Percentiles rank a stretch among this genome's conserved stretches.
These are phyloP conservation scores for Glycyrrhiza uralensis DNA, from an alignment of 306 rosid species.

Conservation along the genomic window DNA sequence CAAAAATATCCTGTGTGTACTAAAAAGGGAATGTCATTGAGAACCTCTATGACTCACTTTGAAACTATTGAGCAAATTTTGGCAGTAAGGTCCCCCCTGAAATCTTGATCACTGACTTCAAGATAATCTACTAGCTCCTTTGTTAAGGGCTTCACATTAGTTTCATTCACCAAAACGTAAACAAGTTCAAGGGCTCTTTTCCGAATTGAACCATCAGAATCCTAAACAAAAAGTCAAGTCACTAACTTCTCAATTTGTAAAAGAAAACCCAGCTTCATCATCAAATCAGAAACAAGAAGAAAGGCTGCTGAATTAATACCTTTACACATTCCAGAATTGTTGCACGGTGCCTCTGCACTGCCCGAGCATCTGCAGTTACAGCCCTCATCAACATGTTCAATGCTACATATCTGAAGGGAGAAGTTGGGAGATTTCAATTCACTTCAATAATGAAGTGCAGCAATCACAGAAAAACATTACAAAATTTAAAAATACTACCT, in stretches of 20 bases:
- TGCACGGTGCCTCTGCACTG: constrained; percentile 97
- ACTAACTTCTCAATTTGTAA: constrained; percentile 32
- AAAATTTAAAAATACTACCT: not conserved
- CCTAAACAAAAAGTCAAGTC: constrained; percentile 51
- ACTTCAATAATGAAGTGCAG: constrained; percentile 3
- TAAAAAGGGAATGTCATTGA: constrained; percentile 12
- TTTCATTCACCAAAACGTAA: constrained; percentile 79
- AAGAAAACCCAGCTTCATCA: constrained; percentile 9
- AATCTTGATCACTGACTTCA: constrained; percentile 83
- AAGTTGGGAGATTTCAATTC: constrained; percentile 13
- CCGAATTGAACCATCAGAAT: constrained; percentile 90
- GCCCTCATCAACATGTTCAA: constrained; percentile 96
- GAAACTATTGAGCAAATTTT: constrained; percentile 90
- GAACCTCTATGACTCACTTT: constrained; percentile 59
- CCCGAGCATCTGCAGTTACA: constrained; percentile 80
- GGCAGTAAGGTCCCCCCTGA: constrained; percentile 86
- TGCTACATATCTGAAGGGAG: constrained; percentile 74
- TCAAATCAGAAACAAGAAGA: constrained; percentile 15
- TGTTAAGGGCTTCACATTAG: constrained; percentile 78
- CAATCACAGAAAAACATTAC: not conserved
- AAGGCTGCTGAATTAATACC: constrained; percentile 43
- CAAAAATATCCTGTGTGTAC: not conserved
- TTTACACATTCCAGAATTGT: constrained; percentile 96
- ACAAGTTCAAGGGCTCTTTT: constrained; percentile 98
- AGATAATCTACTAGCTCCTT: constrained; percentile 87